phyloP scores from a whole-genome alignment of 2,329 filamentous ascomycete genomes.

The Dactylellina parvicollis region DNA sequence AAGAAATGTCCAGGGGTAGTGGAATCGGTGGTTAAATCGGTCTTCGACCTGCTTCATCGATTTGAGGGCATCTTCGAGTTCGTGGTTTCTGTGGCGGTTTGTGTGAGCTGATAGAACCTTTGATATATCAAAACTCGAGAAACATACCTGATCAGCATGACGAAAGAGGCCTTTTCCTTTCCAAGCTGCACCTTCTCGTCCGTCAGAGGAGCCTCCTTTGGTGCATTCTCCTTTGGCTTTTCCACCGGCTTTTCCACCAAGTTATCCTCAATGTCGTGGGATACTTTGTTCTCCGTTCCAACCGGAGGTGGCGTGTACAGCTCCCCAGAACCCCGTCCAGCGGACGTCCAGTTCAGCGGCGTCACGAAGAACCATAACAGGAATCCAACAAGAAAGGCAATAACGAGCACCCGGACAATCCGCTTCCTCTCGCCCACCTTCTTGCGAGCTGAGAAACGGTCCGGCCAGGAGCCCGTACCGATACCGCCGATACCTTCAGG shows the following conservation, averaged over 20 bases:
- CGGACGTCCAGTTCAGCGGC: constrained; percentile 37
- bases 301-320: constrained; percentile 9
- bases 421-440: constrained; percentile 40
- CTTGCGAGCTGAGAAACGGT: constrained; percentile 24
- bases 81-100: constrained; percentile 54
- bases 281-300: constrained; percentile 14
- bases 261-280: constrained; percentile 17
- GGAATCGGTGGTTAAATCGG: constrained; percentile 57
- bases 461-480: constrained; percentile 43
- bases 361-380: constrained; percentile 42
- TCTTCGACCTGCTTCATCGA: constrained; percentile 58
- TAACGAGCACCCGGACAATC: constrained; percentile 24
- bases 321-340: constrained; percentile 11
- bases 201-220: not conserved
- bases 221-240: not conserved
- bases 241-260: not conserved
- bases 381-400: constrained; percentile 27
- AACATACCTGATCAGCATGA: constrained; percentile 57
- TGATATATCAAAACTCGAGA: not conserved
- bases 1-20: constrained; percentile 58
- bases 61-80: constrained; percentile 57
- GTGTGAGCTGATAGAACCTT: constrained; percentile 4
- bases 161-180: constrained; percentile 56
- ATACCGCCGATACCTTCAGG: constrained; percentile 48
- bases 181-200: constrained; percentile 51